A percentile compares a stretch with the other conserved stretches of the same genome.
These are phyloP conservation scores for Tylopilus sp. DNA, from an alignment of 1,284 basidiomycete species.

Conservation along the genomic window DNA sequence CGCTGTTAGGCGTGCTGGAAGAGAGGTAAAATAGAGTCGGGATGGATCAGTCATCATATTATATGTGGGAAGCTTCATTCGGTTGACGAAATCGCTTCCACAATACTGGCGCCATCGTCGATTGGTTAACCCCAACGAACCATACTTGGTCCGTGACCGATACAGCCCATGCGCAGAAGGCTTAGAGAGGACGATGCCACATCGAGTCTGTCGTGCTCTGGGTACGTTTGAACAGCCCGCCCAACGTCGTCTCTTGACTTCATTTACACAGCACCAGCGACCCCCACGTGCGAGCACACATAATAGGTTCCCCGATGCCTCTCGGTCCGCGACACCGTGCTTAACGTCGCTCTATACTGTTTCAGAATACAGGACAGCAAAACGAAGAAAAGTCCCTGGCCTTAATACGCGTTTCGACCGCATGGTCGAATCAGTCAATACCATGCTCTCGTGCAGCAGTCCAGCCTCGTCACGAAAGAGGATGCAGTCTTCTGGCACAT, in stretches of 20 bases:
- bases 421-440: slow-evolving; percentile 58
- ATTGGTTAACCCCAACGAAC: slow-evolving; percentile 23
- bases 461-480: slow-evolving; percentile 29
- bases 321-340: not conserved
- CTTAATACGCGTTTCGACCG: slow-evolving; percentile 59
- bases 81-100: too few species aligned
- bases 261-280: not conserved
- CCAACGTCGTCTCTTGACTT: not conserved
- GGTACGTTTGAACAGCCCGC: slow-evolving; percentile 15
- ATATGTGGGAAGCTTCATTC: too few species aligned
- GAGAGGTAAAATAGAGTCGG: too few species aligned
- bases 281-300: not conserved
- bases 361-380: slow-evolving; percentile 25
- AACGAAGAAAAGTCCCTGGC: slow-evolving; percentile 47
- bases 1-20: not conserved
- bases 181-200: slow-evolving; percentile 10
- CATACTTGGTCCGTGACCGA: too few species aligned
- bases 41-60: too few species aligned
- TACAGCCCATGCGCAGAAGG: too few species aligned
- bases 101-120: not conserved
- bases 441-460: slow-evolving; percentile 31
- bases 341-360: slow-evolving; percentile 8
- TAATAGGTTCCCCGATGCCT: slow-evolving; percentile 18
- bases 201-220: slow-evolving; percentile 18
- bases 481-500: slow-evolving; percentile 40